Percentiles rank a stretch among this genome's conserved stretches.
These are phyloP conservation scores for Lobosporangium transversale DNA, from an alignment of 192 early-diverging fungal species.

Conservation along the genomic window DNA sequence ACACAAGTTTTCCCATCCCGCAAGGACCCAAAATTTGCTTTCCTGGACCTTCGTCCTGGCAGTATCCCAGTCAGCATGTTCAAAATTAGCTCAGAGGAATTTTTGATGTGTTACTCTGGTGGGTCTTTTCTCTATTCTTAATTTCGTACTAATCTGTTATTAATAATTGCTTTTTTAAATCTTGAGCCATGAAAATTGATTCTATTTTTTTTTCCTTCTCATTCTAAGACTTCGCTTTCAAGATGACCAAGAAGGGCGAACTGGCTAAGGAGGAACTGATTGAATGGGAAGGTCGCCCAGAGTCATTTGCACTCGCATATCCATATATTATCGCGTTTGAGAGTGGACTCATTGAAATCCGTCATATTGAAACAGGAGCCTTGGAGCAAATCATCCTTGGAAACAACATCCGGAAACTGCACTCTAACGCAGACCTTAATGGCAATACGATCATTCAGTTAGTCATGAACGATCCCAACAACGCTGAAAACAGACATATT, in stretches of 20 bases:
- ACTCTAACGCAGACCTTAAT: conserved; percentile 35
- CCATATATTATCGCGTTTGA: conserved; percentile 95
- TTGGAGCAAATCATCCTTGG: conserved; percentile 49
- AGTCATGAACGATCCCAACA: conserved; percentile 38
- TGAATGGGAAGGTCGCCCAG: conserved; percentile 88
- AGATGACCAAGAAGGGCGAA: conserved; percentile 83
- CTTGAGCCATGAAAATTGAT: neutral
- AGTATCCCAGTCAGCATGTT: conserved; percentile 86
- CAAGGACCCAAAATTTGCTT: conserved; percentile 76
- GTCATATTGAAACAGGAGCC: conserved; percentile 76
- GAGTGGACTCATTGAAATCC: conserved; percentile 87
- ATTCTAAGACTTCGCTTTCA: conserved; percentile 86
- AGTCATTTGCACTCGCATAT: conserved; percentile 78
- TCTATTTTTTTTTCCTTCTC: conserved; percentile 30
- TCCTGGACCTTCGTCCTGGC: conserved; percentile 76
- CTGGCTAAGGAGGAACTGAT: conserved; percentile 78
- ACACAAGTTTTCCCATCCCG: conserved; percentile 89
- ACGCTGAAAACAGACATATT: conserved; percentile 27
- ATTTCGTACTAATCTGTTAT: no score
- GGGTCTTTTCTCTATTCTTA: conserved; percentile 32
- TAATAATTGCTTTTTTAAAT: neutral
- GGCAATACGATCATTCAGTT: conserved; percentile 32
- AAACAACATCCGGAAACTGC: conserved; percentile 38
- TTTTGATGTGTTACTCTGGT: conserved; percentile 93
- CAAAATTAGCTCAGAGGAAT: conserved; percentile 73